Conservation (phyloP, 768 basidiomycete genomes). For the Agrocybe pediades region DNA sequence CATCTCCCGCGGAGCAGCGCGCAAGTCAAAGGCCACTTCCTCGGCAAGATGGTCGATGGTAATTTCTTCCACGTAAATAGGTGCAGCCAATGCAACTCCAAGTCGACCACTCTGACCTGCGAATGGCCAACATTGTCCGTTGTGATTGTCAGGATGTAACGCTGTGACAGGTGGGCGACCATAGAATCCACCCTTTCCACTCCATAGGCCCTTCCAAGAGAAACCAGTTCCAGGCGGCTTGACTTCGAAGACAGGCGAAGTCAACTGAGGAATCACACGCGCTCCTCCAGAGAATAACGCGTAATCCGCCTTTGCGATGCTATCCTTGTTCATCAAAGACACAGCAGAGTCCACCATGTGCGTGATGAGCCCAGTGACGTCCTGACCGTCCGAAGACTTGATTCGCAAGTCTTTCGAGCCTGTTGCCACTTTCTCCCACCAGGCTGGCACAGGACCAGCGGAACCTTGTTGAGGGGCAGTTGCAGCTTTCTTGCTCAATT, state of each 20-base stretch:
- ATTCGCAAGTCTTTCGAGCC: constrained; percentile 56
- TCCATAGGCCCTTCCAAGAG: constrained; percentile 52
- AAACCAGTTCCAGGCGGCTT: constrained; percentile 44
- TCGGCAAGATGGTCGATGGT: constrained; percentile 88
- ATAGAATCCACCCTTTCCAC: constrained; percentile 55
- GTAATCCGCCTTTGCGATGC: constrained; percentile 80
- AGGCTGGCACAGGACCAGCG: constrained; percentile 43
- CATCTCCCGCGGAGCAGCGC: constrained; percentile 82
- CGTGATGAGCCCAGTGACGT: constrained; percentile 65
- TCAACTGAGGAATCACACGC: constrained; percentile 77
- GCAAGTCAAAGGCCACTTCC: constrained; percentile 81
- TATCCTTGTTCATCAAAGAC: constrained; percentile 68
- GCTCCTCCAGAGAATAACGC: constrained; percentile 86
- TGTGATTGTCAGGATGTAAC: constrained; percentile 81
- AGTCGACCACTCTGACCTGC: constrained; percentile 75
- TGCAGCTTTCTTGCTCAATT: constrained; percentile 51
- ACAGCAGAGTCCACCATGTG: constrained; percentile 80
- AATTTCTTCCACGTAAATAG: constrained; percentile 72
- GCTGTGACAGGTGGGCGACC: constrained; percentile 82
- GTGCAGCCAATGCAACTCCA: constrained; percentile 77
- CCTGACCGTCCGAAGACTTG: constrained; percentile 77
- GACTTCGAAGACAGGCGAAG: constrained; percentile 76
- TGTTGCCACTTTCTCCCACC: constrained; percentile 71
- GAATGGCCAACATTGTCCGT: constrained; percentile 95
- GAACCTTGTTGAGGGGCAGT: constrained; percentile 24